Evolutionary conservation across 1,284 basidiomycete genomes (phyloP).

Genomic region (Xanthoconium separans): DNA sequence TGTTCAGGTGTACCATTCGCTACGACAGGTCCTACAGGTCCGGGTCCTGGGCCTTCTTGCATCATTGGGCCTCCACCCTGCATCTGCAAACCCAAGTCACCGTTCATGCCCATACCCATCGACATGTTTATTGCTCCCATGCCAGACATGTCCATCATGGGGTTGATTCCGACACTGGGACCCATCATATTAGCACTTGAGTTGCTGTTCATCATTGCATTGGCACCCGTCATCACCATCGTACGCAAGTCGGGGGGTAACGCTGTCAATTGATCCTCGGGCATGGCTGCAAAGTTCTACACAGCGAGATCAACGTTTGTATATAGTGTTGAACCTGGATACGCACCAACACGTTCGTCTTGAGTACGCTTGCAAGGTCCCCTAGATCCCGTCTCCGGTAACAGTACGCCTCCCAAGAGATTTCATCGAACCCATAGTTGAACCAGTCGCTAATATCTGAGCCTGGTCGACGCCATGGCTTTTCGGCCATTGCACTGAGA

Average conservation of each 20-base stretch:
- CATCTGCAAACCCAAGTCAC: conserved; percentile 46
- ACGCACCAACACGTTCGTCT: conserved; percentile 74
- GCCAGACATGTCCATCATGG: conserved; percentile 45
- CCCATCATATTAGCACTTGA: conserved; percentile 58
- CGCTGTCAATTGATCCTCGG: conserved; percentile 72
- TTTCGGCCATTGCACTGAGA: conserved; percentile 76
- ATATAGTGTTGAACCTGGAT: neutral
- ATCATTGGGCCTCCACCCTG: conserved; percentile 40
- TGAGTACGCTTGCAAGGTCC: conserved; percentile 74
- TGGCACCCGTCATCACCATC: conserved; percentile 79
- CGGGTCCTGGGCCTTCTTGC: conserved; percentile 40
- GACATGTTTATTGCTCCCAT: conserved; percentile 60
- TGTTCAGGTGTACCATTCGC: conserved; percentile 43
- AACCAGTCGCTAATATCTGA: conserved; percentile 98
- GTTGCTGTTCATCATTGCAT: conserved; percentile 64
- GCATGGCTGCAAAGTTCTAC: conserved; percentile 78
- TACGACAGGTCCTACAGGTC: conserved; percentile 34
- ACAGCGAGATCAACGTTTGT: conserved; percentile 4
- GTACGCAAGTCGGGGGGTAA: conserved; percentile 76
- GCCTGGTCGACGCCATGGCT: conserved; percentile 92
- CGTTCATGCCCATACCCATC: conserved; percentile 47
- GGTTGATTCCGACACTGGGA: conserved; percentile 36
- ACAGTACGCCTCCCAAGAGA: conserved; percentile 92
- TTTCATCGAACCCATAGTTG: conserved; percentile 99
- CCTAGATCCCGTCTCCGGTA: conserved; percentile 82